These are phyloP conservation scores for Kazachstania bromeliacearum DNA, from an alignment of 805 yeast genomes.

Conservation along the genomic window DNA sequence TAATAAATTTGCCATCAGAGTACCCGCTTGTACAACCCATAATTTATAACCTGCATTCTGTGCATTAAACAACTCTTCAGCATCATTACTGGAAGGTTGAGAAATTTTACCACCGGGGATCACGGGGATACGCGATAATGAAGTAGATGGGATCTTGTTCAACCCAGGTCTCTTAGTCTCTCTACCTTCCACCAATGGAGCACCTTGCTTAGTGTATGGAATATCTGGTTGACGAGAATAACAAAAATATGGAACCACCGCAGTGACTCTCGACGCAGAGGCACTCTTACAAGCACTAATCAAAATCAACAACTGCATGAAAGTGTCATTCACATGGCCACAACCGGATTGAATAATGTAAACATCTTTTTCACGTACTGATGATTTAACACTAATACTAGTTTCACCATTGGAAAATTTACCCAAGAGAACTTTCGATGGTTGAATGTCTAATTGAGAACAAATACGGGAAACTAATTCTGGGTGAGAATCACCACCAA, in stretches of 20 bases:
- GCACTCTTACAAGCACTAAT: conserved; percentile 91
- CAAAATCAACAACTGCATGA: conserved; percentile 72
- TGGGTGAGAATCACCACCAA: conserved; percentile 90
- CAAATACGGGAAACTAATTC: conserved; percentile 67
- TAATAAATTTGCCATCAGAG: conserved; percentile 76
- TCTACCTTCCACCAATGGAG: conserved; percentile 39
- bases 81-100: conserved; percentile 16
- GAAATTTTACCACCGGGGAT: conserved; percentile 30
- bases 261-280: conserved; percentile 80
- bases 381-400: conserved; percentile 71
- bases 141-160: conserved; percentile 3
- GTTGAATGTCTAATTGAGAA: conserved; percentile 61
- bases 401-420: conserved; percentile 91
- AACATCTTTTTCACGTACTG: conserved; percentile 94
- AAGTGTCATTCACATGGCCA: conserved; percentile 80
- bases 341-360: conserved; percentile 80
- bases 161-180: conserved; percentile 14
- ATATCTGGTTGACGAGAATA: conserved; percentile 94
- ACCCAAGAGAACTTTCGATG: conserved; percentile 54
- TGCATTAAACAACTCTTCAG: conserved; percentile 31
- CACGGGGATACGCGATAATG: conserved; percentile 29
- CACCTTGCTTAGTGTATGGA: conserved; percentile 70
- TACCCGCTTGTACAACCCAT: conserved; percentile 95
- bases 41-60: conserved; percentile 67
- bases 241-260: conserved; percentile 87